phyloP scores from a whole-genome alignment of 1,284 basidiomycete species.

The Ceratobasidium sp. region DNA sequence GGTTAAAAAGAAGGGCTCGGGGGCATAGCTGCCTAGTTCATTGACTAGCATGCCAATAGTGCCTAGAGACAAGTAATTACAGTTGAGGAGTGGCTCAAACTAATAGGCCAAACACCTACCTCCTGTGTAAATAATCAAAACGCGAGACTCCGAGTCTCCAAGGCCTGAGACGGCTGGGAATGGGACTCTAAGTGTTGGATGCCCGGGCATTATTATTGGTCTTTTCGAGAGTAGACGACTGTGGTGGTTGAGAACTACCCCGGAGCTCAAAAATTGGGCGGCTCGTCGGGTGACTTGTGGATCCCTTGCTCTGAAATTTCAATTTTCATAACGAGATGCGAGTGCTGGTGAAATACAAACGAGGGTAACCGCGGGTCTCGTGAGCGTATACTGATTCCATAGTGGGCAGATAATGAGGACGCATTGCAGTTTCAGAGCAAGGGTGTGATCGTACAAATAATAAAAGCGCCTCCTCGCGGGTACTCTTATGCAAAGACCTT shows the following conservation, averaged over 20 bases:
- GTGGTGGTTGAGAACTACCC: constrained; percentile 20
- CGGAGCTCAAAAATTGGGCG: neutral
- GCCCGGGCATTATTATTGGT: constrained; percentile 13
- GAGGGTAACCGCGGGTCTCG: too few species aligned
- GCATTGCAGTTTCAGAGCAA: neutral
- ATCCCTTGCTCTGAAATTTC: too few species aligned
- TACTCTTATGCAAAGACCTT: constrained; percentile 85
- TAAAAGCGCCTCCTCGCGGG: neutral
- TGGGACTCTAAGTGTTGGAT: constrained; percentile 27
- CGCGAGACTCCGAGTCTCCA: constrained; percentile 69
- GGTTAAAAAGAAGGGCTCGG: constrained; percentile 88
- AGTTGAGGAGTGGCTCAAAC: neutral
- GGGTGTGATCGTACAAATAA: neutral
- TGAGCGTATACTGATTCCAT: too few species aligned
- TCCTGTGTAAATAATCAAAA: constrained; percentile 87
- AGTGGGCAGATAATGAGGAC: too few species aligned
- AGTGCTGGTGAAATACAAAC: too few species aligned
- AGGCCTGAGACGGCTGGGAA: constrained; percentile 13
- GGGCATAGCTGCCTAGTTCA: constrained; percentile 76
- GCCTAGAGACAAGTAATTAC: constrained; percentile 50
- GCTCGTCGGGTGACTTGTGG: neutral
- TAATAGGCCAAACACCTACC: constrained; percentile 63
- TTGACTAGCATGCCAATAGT: constrained; percentile 81
- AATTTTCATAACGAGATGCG: too few species aligned
- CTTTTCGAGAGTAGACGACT: too few species aligned